Conservation (phyloP, 2,329 filamentous ascomycete genomes). For the Neodidymelliopsis sp. region DNA sequence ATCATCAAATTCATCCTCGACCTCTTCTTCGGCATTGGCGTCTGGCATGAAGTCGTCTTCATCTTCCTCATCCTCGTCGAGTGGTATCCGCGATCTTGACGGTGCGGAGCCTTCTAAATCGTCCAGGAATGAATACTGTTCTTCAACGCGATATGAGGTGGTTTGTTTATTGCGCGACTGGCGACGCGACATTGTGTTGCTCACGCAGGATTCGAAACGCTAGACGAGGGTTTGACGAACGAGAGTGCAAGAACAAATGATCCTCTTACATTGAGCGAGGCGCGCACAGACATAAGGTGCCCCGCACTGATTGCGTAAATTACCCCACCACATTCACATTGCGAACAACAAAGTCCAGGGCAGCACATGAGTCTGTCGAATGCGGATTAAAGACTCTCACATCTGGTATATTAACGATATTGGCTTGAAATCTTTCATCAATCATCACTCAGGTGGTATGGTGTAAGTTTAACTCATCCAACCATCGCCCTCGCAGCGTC, state of each 20-base stretch:
- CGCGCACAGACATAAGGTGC: conserved; percentile 26
- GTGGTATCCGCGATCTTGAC: conserved; percentile 19
- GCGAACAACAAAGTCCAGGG: background rate
- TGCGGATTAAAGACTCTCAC: too few species aligned
- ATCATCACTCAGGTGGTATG: conserved; percentile 39
- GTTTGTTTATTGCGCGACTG: conserved; percentile 30
- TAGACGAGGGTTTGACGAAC: conserved; percentile 10
- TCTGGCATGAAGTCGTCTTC: conserved; percentile 38
- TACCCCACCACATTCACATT: background rate
- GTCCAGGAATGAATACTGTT: conserved; percentile 34
- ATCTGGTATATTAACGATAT: too few species aligned
- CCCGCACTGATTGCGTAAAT: conserved; percentile 7
- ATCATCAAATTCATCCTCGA: conserved; percentile 43
- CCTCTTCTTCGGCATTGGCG: conserved; percentile 34
- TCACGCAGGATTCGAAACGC: conserved; percentile 13
- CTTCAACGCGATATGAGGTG: conserved; percentile 30
- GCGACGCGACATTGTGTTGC: conserved; percentile 26
- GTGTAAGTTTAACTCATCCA: conserved; percentile 14
- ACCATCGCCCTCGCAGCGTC: background rate
- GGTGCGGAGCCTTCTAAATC: conserved; percentile 22
- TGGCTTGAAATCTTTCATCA: conserved; percentile 15
- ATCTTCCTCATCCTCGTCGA: conserved; percentile 27
- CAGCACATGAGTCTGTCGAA: too few species aligned
- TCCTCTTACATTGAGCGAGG: conserved; percentile 16
- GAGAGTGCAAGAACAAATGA: conserved; percentile 5